These are phyloP conservation scores for Fibroporia radiculosa DNA, from an alignment of 768 basidiomycete species.

Conservation along the genomic window DNA sequence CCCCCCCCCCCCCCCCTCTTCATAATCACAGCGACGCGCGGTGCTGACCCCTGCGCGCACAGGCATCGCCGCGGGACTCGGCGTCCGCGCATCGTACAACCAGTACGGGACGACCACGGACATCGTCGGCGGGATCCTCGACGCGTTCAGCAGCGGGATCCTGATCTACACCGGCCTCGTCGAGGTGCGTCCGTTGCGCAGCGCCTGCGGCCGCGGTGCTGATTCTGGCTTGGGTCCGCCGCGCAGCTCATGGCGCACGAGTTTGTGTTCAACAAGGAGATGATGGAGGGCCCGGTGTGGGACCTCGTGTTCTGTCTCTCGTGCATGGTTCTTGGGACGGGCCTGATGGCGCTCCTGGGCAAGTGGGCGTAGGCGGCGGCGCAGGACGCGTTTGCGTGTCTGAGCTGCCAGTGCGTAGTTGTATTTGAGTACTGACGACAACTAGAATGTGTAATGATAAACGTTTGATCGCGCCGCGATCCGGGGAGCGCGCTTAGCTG, in stretches of 20 bases:
- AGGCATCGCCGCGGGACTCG: slow-evolving; percentile 77
- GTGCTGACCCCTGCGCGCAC: slow-evolving; percentile 77
- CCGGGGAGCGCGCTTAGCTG: too few relatives aligned
- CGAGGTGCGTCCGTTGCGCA: slow-evolving; percentile 40
- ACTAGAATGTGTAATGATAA: too few relatives aligned
- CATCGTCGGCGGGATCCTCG: slow-evolving; percentile 80
- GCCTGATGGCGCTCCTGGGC: slow-evolving; percentile 89
- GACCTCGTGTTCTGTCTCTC: slow-evolving; percentile 65
- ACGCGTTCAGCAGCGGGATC: slow-evolving; percentile 82
- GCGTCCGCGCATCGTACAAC: slow-evolving; percentile 72
- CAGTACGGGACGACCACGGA: slow-evolving; percentile 66
- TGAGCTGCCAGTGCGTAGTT: too few relatives aligned
- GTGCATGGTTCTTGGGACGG: slow-evolving; percentile 77
- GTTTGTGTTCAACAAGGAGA: slow-evolving; percentile 84
- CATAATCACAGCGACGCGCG: too few relatives aligned
- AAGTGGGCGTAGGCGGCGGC: slow-evolving; percentile 90
- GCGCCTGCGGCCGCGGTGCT: neutral
- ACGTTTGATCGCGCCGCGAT: too few relatives aligned
- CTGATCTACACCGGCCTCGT: slow-evolving; percentile 83
- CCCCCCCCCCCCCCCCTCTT: too few relatives aligned
- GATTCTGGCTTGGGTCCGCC: too few relatives aligned
- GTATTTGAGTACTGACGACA: too few relatives aligned
- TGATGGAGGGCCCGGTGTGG: slow-evolving; percentile 60
- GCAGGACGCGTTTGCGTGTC: too few relatives aligned
- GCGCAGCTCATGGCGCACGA: slow-evolving; percentile 70